Percentiles rank a stretch among this genome's conserved stretches.
phyloP scores from a whole-genome alignment of 2,329 filamentous ascomycete species.

The Pleochaeta shiraiana region DNA sequence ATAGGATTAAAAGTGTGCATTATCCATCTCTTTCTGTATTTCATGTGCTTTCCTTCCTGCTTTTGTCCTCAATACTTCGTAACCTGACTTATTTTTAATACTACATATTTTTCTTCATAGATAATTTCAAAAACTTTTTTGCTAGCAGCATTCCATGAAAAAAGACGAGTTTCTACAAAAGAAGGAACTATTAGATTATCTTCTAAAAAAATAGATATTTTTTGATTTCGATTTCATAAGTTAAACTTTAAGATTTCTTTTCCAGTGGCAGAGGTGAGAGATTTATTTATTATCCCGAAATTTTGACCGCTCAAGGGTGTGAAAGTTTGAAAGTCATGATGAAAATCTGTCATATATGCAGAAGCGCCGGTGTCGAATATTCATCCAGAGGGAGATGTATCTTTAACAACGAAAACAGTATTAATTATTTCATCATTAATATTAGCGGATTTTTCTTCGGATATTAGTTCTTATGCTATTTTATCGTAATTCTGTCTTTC shows the following conservation, averaged over 20 bases:
- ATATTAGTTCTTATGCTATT: too few species aligned
- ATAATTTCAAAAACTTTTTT: not conserved
- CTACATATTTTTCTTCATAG: too few species aligned
- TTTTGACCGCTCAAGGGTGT: not conserved
- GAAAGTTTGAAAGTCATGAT: not conserved
- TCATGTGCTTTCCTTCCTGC: too few species aligned
- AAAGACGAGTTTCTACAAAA: not conserved
- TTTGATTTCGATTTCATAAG: not conserved
- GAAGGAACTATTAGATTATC: not conserved
- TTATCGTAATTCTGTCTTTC: too few species aligned
- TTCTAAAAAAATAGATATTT: not conserved
- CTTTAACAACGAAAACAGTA: not conserved
- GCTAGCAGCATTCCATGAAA: not conserved
- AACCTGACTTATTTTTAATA: too few species aligned
- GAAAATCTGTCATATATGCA: not conserved
- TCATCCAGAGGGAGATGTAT: not conserved
- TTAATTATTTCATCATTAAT: not conserved
- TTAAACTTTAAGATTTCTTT: not conserved
- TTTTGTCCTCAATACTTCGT: too few species aligned
- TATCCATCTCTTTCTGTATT: not conserved
- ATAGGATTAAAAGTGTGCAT: not conserved
- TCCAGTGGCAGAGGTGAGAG: not conserved
- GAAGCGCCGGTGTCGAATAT: constrained; percentile 3
- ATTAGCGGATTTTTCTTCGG: too few species aligned
- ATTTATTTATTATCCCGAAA: not conserved